Percentiles rank a stretch among this genome's conserved stretches.
These are phyloP conservation scores for Aureobasidium subglaciale DNA, from an alignment of 2,329 filamentous ascomycete genomes.

Conservation along the genomic window DNA sequence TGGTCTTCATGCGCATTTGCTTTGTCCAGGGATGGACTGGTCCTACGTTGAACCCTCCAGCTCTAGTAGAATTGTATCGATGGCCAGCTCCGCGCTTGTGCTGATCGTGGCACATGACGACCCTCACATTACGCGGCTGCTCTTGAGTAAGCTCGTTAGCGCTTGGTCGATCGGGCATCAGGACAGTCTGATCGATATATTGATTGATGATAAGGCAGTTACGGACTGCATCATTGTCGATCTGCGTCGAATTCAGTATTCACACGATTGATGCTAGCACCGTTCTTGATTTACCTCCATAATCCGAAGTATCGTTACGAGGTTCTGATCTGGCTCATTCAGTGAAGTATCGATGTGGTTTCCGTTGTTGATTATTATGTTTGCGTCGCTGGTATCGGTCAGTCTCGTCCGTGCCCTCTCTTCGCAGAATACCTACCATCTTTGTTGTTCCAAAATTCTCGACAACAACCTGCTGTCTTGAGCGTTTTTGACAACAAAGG, in stretches of 20 bases:
- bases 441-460: conserved; percentile 54
- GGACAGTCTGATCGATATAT: conserved; percentile 73
- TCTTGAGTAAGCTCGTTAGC: conserved; percentile 64
- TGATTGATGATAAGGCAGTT: conserved; percentile 79
- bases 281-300: conserved; percentile 49
- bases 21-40: conserved; percentile 48
- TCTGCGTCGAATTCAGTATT: conserved; percentile 37
- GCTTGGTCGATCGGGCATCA: conserved; percentile 61
- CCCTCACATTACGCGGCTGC: conserved; percentile 61
- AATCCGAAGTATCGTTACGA: conserved; percentile 72
- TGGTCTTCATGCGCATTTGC: conserved; percentile 50
- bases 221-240: conserved; percentile 70
- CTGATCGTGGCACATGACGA: conserved; percentile 57
- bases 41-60: conserved; percentile 43
- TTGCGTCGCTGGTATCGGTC: background rate
- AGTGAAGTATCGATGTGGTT: conserved; percentile 50
- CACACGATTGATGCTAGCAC: no score
- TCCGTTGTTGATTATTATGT: conserved; percentile 57
- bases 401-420: background rate
- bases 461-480: conserved; percentile 65
- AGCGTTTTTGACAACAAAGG: conserved; percentile 75
- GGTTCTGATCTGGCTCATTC: conserved; percentile 66
- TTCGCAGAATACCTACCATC: conserved; percentile 37
- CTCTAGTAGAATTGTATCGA: conserved; percentile 47
- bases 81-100: conserved; percentile 51